Evolutionary conservation across 2,329 filamentous ascomycete species (phyloP).

Genomic region (Raffaelea deltoideospora): DNA sequence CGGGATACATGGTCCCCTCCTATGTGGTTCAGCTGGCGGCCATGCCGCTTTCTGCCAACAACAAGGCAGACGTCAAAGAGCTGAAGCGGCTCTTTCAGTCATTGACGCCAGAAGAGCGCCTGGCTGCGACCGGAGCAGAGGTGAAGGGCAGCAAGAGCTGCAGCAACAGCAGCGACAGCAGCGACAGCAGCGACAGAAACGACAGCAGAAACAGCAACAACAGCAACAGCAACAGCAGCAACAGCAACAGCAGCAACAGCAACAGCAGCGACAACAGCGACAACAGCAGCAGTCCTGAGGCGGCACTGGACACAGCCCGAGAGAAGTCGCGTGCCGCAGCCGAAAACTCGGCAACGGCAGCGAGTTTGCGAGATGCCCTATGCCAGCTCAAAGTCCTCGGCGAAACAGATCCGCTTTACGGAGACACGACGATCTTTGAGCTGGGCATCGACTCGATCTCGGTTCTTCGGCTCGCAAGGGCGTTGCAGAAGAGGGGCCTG

Average conservation of each 20-base stretch:
- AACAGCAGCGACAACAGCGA: slow-evolving; percentile 4
- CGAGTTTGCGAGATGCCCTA: slow-evolving; percentile 26
- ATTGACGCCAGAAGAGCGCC: slow-evolving; percentile 45
- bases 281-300: background rate
- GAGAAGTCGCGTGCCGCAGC: no score
- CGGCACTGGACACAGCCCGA: no score
- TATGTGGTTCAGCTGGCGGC: slow-evolving; percentile 57
- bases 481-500: slow-evolving; percentile 50
- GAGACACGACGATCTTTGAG: slow-evolving; percentile 61
- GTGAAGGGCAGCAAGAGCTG: no score
- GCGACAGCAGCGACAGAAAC: slow-evolving; percentile 12
- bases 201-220: slow-evolving; percentile 11
- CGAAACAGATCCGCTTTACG: slow-evolving; percentile 25
- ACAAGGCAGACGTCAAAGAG: slow-evolving; percentile 67
- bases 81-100: slow-evolving; percentile 51
- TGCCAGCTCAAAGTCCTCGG: slow-evolving; percentile 33
- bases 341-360: no score
- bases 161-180: slow-evolving; percentile 9
- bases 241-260: no score
- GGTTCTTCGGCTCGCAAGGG: slow-evolving; percentile 51
- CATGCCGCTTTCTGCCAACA: slow-evolving; percentile 75
- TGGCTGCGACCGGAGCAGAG: slow-evolving; percentile 41
- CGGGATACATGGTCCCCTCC: slow-evolving; percentile 82
- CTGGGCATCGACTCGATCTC: slow-evolving; percentile 82
- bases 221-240: background rate